Evolutionary conservation across 805 yeast species (phyloP).

Genomic region (Suhomyces xylopsoci): DNA sequence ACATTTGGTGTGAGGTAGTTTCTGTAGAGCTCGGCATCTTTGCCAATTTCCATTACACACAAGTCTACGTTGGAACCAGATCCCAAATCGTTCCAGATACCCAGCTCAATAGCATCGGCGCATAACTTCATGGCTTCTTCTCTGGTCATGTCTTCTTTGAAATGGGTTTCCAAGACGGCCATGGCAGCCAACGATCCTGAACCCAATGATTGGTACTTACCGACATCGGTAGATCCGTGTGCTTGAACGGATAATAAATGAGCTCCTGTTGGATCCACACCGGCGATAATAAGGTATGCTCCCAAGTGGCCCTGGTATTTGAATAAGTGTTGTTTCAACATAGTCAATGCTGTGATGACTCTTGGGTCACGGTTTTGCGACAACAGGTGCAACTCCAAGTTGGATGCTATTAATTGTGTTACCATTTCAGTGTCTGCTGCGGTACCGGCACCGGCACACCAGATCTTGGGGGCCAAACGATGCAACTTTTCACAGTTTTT

Average conservation of each 20-base stretch:
- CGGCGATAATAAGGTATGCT: slow-evolving; percentile 97
- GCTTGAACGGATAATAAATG: slow-evolving; percentile 92
- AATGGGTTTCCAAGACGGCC: slow-evolving; percentile 90
- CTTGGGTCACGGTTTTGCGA: slow-evolving; percentile 85
- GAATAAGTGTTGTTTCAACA: slow-evolving; percentile 92
- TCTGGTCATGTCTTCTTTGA: slow-evolving; percentile 73
- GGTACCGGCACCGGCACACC: slow-evolving; percentile 99
- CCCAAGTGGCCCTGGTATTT: slow-evolving; percentile 97
- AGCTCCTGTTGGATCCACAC: slow-evolving; percentile 94
- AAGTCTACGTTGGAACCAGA: slow-evolving; percentile 98
- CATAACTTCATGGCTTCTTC: slow-evolving; percentile 93
- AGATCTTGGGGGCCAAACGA: slow-evolving; percentile 81
- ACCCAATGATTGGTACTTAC: slow-evolving; percentile 88
- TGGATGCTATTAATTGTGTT: slow-evolving; percentile 87
- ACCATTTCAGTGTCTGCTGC: slow-evolving; percentile 99
- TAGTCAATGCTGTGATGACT: slow-evolving; percentile 88
- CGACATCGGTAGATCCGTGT: slow-evolving; percentile 96
- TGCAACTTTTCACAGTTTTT: slow-evolving; percentile 96
- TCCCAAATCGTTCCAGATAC: slow-evolving; percentile 98
- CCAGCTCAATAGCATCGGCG: slow-evolving; percentile 91
- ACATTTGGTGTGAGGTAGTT: slow-evolving; percentile 90
- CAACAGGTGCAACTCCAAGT: slow-evolving; percentile 84
- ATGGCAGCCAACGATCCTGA: slow-evolving; percentile 98
- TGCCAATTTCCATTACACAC: slow-evolving; percentile 93
- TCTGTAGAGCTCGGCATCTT: slow-evolving; percentile 80